These are phyloP conservation scores for Yamadazyma sp. DNA, from an alignment of 805 yeast genomes.

Conservation along the genomic window DNA sequence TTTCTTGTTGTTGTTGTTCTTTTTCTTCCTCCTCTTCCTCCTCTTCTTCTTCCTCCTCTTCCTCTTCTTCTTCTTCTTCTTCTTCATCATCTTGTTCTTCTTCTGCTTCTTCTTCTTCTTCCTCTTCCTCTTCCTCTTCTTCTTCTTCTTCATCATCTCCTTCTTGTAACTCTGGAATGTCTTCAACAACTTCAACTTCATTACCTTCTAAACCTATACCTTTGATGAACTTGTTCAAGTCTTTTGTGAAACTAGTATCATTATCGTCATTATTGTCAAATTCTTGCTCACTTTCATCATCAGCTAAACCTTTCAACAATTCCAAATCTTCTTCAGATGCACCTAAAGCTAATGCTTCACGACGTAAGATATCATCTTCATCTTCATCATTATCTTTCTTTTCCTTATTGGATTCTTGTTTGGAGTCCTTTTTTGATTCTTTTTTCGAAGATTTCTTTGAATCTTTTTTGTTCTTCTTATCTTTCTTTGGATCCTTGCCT, in stretches of 20 bases:
- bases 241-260: conserved; percentile 46
- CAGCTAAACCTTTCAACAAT: conserved; percentile 56
- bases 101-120: conserved; percentile 25
- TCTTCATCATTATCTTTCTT: conserved; percentile 17
- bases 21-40: conserved; percentile 11
- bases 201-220: conserved; percentile 58
- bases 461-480: conserved; percentile 10
- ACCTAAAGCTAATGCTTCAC: conserved; percentile 77
- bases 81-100: conserved; percentile 25
- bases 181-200: conserved; percentile 33
- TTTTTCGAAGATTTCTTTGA: conserved; percentile 2
- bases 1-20: conserved; percentile 3
- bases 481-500: conserved; percentile 17
- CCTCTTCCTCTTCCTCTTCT: conserved; percentile 35
- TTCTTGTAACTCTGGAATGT: conserved; percentile 18
- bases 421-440: conserved; percentile 6
- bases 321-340: conserved; percentile 82
- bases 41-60: conserved; percentile 16
- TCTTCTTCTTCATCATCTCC: conserved; percentile 38
- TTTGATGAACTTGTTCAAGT: conserved; percentile 60
- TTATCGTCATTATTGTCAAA: conserved; percentile 41
- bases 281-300: conserved; percentile 51
- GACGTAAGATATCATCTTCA: conserved; percentile 44
- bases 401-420: background rate
- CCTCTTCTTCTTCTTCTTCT: conserved; percentile 21